A percentile compares a stretch with the other conserved stretches of the same genome.
These are phyloP conservation scores for Barnettozyma wickerhamii DNA, from an alignment of 805 yeast species.

Conservation along the genomic window DNA sequence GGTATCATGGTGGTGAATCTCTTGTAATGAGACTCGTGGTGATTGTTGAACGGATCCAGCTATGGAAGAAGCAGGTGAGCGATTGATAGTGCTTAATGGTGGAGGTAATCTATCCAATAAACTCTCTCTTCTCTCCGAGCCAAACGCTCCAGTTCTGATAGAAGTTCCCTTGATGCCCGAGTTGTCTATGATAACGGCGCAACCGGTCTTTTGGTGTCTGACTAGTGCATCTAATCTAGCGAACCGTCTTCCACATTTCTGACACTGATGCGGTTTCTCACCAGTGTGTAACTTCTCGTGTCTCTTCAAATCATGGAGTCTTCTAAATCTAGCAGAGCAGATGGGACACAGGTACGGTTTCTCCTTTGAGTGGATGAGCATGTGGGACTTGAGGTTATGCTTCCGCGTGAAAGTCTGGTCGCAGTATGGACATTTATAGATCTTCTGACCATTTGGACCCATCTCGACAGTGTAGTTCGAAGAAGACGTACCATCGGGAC, in stretches of 20 bases:
- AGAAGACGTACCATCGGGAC: constrained; percentile 2
- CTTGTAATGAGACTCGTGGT: background rate
- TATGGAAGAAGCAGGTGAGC: background rate
- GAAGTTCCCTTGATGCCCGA: constrained; percentile 4
- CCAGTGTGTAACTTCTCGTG: constrained; percentile 76
- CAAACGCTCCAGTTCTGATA: background rate
- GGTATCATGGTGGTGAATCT: background rate
- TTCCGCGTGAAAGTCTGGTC: constrained; percentile 62
- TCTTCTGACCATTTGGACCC: constrained; percentile 23
- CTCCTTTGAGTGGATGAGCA: constrained; percentile 59
- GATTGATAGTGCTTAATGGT: background rate
- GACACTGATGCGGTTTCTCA: constrained; percentile 62
- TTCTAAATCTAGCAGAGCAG: constrained; percentile 60
- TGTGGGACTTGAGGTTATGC: constrained; percentile 71
- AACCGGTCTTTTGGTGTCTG: constrained; percentile 49
- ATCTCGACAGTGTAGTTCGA: background rate
- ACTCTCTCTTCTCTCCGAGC: background rate
- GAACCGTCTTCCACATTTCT: constrained; percentile 56
- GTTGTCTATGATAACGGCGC: constrained; percentile 19
- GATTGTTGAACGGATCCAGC: background rate
- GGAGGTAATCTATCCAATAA: background rate
- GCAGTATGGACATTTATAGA: constrained; percentile 54
- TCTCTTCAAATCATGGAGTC: constrained; percentile 72
- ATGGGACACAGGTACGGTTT: constrained; percentile 61
- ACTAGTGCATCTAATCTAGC: constrained; percentile 75